phyloP scores from a whole-genome alignment of 306 rosid species.

The Malus fusca region DNA sequence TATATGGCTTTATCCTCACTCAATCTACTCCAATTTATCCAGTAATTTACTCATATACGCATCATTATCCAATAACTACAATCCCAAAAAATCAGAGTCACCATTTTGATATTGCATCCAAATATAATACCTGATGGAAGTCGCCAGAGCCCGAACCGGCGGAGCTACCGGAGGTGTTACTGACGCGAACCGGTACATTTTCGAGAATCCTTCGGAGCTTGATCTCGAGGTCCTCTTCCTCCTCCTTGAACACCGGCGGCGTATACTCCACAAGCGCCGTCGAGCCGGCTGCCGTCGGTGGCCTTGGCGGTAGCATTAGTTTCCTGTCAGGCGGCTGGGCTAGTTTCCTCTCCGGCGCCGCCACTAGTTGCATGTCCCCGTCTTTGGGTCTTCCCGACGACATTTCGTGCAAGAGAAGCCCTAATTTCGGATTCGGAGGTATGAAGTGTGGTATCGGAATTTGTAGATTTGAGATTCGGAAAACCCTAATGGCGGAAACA shows the following conservation, averaged over 20 bases:
- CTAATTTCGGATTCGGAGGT: slow-evolving; percentile 19
- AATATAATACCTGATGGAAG: slow-evolving; percentile 69
- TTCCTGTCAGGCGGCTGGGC: slow-evolving; percentile 10
- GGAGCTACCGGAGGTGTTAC: slow-evolving; percentile 90
- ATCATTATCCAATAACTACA: background rate
- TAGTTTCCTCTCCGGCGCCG: slow-evolving; percentile 27
- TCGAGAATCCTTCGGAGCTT: slow-evolving; percentile 90
- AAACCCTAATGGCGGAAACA: background rate
- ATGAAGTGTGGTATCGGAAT: background rate
- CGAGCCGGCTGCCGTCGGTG: slow-evolving; percentile 32
- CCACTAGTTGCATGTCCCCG: slow-evolving; percentile 45
- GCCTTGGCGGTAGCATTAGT: slow-evolving; percentile 33
- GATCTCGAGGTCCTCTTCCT: slow-evolving; percentile 85
- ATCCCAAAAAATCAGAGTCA: background rate
- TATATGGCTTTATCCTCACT: background rate
- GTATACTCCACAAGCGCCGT: slow-evolving; percentile 72
- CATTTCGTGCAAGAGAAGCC: slow-evolving; percentile 31
- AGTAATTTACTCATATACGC: background rate
- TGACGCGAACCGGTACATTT: slow-evolving; percentile 93
- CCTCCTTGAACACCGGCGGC: slow-evolving; percentile 61
- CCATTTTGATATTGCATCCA: background rate
- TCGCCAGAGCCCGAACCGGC: slow-evolving; percentile 98
- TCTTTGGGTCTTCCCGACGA: slow-evolving; percentile 14
- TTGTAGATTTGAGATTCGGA: background rate
- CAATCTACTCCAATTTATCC: background rate